Evolutionary conservation across 805 yeast species (phyloP), one percentile per base, ranked within the genome.

Genomic region (Candida ulmi): DNA sequence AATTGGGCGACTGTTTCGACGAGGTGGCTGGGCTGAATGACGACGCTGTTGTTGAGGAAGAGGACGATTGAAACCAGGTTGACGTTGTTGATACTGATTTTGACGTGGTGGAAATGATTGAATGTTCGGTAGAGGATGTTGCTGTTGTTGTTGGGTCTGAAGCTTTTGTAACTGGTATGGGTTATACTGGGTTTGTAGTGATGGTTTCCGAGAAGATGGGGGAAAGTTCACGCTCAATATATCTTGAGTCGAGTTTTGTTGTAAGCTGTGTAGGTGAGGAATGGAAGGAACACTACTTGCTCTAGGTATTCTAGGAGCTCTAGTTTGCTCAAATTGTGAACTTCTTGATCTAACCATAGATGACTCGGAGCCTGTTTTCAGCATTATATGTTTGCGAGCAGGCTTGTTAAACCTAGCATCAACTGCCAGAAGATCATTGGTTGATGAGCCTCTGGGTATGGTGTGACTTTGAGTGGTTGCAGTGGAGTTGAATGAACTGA

Each of bases 381-480:
- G 5, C 7, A 28, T 13, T 3, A 19, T 5, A 19, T 31, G 34
- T n/a, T 31, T 31, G 9, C 52, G 43, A 4, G 48, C 30, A 6
- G 46, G 46, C 28, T 42, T 48, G 8, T 39, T n/a, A 40, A 51
- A 49, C 37, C 38, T 45, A n/a, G 44, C 16, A 8, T 50, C 58
- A n/a, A 48, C 3, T 1, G 30, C 35, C 2, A 55, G 3, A 17
- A 55, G 43, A 21, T 54, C 58, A 11, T 34, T 41, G 2, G 60
- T 55, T 6, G 57, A 50, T 3, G 46, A 37, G 8, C 47, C 48
- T 26, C 60, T 45, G 3, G 57, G 51, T 8, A 31, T 32, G 8
- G 17, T 36, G 11, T 33, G 30, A 11, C 33, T 25, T 11, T 28
- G 34, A 35, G 40, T 40, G 6, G 21, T 35, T 6, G 42, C 37